Conservation (phyloP, 2,329 filamentous ascomycete species). For the Truncatella angustata region DNA sequence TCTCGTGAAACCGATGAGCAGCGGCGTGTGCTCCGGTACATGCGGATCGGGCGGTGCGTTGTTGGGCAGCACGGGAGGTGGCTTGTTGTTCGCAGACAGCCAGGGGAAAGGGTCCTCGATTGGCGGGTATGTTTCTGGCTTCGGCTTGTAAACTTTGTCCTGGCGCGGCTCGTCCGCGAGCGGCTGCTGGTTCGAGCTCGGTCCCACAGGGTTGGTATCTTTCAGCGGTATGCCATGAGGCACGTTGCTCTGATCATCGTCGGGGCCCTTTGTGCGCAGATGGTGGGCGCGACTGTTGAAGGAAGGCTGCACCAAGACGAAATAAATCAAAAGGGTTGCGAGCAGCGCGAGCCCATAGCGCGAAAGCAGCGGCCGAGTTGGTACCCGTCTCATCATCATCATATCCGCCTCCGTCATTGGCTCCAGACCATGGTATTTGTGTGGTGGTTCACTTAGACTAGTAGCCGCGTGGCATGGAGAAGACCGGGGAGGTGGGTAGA, state of each 20-base stretch:
- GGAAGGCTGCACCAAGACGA: conserved; percentile 17
- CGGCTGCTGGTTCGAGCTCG: not conserved
- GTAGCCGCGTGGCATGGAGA: too few relatives aligned
- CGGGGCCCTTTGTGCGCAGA: conserved; percentile 1
- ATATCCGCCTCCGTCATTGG: conserved; percentile 8
- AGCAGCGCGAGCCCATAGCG: conserved; percentile 29
- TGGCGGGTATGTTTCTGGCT: conserved; percentile 21
- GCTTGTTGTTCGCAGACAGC: conserved; percentile 26
- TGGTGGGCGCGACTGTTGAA: not conserved
- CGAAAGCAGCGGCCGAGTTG: conserved; percentile 23
- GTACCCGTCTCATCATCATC: conserved; percentile 10
- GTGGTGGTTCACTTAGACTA: too few relatives aligned
- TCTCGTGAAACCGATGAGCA: conserved; percentile 51
- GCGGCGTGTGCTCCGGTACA: conserved; percentile 34
- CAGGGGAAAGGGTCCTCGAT: conserved; percentile 38
- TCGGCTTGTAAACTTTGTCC: conserved; percentile 33
- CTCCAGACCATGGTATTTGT: not conserved
- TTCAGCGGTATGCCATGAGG: not conserved
- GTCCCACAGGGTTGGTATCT: not conserved
- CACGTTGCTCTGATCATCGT: not conserved
- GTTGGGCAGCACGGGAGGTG: conserved; percentile 26
- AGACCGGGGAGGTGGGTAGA: not conserved
- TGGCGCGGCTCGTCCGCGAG: conserved; percentile 7
- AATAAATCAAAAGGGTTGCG: conserved; percentile 29
- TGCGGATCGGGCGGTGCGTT: conserved; percentile 33